Percentiles rank a stretch among this genome's conserved stretches.
phyloP scores from a whole-genome alignment of 768 basidiomycete species.

The Zangia roseola region DNA sequence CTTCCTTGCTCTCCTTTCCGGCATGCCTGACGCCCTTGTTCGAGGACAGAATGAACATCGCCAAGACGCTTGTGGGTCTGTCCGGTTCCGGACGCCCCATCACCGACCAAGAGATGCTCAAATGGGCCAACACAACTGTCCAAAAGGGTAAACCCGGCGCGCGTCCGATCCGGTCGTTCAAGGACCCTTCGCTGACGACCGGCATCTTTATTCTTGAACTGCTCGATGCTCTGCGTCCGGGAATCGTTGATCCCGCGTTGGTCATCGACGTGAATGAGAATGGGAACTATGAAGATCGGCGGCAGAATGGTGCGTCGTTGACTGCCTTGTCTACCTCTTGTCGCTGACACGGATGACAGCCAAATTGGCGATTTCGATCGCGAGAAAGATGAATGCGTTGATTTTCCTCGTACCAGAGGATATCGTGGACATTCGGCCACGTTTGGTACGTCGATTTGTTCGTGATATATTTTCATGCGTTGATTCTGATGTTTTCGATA shows the following conservation, averaged over 20 bases:
- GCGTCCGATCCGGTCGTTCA: conserved; percentile 84
- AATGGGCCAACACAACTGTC: conserved; percentile 92
- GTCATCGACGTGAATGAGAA: conserved; percentile 59
- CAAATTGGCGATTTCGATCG: conserved; percentile 96
- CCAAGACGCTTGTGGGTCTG: conserved; percentile 81
- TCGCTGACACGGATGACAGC: conserved; percentile 46
- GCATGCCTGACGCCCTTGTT: no score
- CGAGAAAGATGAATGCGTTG: conserved; percentile 94
- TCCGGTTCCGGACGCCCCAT: conserved; percentile 75
- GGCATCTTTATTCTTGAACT: conserved; percentile 93
- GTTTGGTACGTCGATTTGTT: conserved; percentile 60
- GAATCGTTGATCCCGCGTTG: conserved; percentile 89
- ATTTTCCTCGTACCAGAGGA: conserved; percentile 98
- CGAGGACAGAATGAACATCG: conserved; percentile 71
- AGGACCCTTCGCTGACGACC: conserved; percentile 85
- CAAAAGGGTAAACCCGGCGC: conserved; percentile 61
- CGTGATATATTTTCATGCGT: neutral
- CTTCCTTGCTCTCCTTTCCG: neutral
- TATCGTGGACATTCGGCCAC: conserved; percentile 90
- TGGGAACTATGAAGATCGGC: conserved; percentile 82
- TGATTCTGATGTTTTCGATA: neutral
- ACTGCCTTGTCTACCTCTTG: neutral
- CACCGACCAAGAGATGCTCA: conserved; percentile 90
- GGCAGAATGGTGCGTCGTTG: conserved; percentile 76
- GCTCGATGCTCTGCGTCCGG: conserved; percentile 86